phyloP scores from a whole-genome alignment of 331 rosid genomes.

The Dryas integrifolia region DNA sequence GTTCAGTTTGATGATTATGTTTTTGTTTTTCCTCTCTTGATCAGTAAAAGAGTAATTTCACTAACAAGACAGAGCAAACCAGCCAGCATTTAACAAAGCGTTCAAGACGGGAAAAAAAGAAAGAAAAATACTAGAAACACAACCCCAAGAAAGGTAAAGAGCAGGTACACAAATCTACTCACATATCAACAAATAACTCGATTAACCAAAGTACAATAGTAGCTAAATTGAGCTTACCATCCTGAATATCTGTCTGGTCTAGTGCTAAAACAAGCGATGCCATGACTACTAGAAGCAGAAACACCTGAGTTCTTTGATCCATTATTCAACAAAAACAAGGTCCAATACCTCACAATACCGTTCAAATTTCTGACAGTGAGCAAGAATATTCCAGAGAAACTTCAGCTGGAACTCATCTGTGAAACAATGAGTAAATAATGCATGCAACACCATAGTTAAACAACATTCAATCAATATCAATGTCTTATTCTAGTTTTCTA shows the following conservation, averaged over 20 bases:
- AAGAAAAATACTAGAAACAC: not conserved
- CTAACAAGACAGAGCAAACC: too few species aligned
- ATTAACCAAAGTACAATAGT: not conserved
- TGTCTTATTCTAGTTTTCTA: too few species aligned
- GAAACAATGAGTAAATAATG: not conserved
- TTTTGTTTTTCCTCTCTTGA: too few species aligned
- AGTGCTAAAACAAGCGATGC: not conserved
- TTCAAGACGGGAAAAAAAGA: not conserved
- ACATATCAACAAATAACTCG: not conserved
- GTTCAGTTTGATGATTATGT: too few species aligned
- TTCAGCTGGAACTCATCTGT: not conserved
- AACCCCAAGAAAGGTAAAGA: too few species aligned
- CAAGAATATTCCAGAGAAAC: not conserved
- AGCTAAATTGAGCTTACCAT: constrained; percentile 26
- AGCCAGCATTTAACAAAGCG: not conserved
- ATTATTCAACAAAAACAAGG: not conserved
- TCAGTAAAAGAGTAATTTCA: too few species aligned
- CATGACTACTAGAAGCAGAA: constrained; percentile 14
- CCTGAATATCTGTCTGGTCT: not conserved
- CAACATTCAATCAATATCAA: not conserved
- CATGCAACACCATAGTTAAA: not conserved
- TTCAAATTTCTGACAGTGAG: not conserved
- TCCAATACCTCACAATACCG: not conserved
- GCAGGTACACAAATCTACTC: not conserved
- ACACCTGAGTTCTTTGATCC: constrained; percentile 19